Evolutionary conservation across 768 basidiomycete species (phyloP), one percentile per base, ranked within the genome.

Genomic region (Auricularia sp.): DNA sequence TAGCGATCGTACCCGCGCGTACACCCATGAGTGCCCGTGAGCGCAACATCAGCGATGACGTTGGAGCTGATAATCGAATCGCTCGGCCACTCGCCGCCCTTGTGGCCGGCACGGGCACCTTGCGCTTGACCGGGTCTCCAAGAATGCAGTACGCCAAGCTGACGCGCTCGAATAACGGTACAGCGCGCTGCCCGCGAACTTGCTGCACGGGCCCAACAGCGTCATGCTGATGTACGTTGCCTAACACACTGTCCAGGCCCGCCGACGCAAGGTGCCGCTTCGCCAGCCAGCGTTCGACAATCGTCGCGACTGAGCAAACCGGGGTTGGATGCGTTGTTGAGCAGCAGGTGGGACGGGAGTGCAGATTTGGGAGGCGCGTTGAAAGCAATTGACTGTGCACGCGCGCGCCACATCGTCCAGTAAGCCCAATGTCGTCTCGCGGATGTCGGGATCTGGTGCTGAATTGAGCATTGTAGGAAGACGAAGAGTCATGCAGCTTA

Each of bases 321-420:
- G 7, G 94, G 94, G 66, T 96, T 89, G 3, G 94, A 96, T 0
- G 94, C 94, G 56, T 89, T 89, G 16, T 89, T 87, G 34, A 97
- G 81, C 63, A 96, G 69, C 54, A 96, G 76, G 73, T 92, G 83
- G 81, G 91, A 92, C 3, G 92, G 91, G 21, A 59, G 24, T 24
- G n/a, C 21, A 73, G 89, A 14, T 29, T 63, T 45, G 10, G 42
- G 29, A 8, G 56, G 8, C 56, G 56, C 51, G 24, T 54, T 16
- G 24, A 6, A 24, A 3, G 78, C 72, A 3, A 85, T 76, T 0
- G 78, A 73, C 14, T 75, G 73, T 18, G 80, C 1, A 24, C 87
- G 10, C 83, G 83, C 2, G 87, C 61, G 83, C 81, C 58, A 94
- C 85, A 67, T 90, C 89, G 2, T 87, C 81, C 1, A 96, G 77